These are phyloP conservation scores for Phytophthora citrophthora DNA, from an alignment of 352 stramenopile genomes.

Conservation along the genomic window DNA sequence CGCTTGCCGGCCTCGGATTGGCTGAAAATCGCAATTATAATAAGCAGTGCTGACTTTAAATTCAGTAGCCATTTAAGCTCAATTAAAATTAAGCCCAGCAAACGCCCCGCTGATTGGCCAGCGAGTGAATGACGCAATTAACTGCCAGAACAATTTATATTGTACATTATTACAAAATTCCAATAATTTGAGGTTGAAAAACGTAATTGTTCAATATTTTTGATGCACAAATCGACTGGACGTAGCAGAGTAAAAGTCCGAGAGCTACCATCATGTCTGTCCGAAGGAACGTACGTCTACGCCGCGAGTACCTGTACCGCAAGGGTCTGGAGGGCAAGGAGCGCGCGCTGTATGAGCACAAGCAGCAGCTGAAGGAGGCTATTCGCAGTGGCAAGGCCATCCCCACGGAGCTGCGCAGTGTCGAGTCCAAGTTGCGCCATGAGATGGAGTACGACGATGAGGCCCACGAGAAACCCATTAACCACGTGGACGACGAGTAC, in stretches of 20 bases:
- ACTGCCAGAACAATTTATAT: no score
- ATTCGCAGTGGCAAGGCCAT: slow-evolving; percentile 95
- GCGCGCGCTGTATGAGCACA: slow-evolving; percentile 96
- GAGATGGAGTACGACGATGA: slow-evolving; percentile 94
- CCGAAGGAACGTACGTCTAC: slow-evolving; percentile 95
- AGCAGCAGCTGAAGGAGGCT: slow-evolving; percentile 96
- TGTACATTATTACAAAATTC: background rate
- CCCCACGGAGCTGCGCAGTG: slow-evolving; percentile 96
- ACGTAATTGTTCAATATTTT: background rate
- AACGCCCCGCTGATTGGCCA: no score
- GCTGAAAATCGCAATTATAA: no score
- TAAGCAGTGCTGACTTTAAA: no score
- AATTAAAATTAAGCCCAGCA: no score
- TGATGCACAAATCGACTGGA: slow-evolving; percentile 26
- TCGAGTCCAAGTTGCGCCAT: slow-evolving; percentile 92
- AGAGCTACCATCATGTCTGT: slow-evolving; percentile 73
- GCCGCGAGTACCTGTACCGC: slow-evolving; percentile 99
- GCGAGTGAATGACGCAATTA: no score
- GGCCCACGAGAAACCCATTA: slow-evolving; percentile 86
- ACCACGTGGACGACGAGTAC: slow-evolving; percentile 99
- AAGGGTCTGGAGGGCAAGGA: slow-evolving; percentile 98
- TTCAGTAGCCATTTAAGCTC: no score
- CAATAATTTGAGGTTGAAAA: background rate
- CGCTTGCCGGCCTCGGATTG: no score
- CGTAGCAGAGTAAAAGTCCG: slow-evolving; percentile 13